Percentiles rank a stretch among this genome's conserved stretches.
Conservation (phyloP, 306 rosid genomes). For the Prinsepia uniflora region DNA sequence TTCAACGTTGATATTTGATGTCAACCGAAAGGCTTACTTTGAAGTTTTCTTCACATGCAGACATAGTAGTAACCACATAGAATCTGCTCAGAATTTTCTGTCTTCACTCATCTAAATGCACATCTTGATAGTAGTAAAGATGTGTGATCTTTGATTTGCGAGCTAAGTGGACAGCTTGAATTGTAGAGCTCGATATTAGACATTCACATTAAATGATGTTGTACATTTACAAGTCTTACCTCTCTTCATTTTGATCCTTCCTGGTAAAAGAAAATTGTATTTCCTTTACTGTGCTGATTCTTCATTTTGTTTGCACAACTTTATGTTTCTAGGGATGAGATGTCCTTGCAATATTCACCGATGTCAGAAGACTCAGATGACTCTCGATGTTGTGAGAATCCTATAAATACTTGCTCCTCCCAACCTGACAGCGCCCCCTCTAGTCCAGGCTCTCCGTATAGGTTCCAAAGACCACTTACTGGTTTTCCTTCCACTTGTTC, state of each 20-base stretch:
- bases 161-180: neutral
- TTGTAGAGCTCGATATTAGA: neutral
- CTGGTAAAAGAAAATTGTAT: neutral
- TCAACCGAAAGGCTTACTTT: neutral
- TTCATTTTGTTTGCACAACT: neutral
- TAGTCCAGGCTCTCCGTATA: conserved; percentile 83
- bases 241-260: neutral
- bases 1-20: neutral
- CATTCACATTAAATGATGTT: neutral
- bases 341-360: conserved; percentile 77
- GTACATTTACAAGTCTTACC: neutral
- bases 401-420: conserved; percentile 46
- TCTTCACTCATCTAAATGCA: neutral
- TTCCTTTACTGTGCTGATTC: neutral
- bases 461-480: conserved; percentile 57
- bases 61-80: neutral
- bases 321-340: conserved; percentile 65
- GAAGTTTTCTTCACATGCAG: neutral
- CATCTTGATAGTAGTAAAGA: neutral
- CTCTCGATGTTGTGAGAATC: conserved; percentile 62
- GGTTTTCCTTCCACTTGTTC: conserved; percentile 49
- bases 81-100: neutral
- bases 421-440: conserved; percentile 70
- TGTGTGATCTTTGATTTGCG: neutral
- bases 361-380: conserved; percentile 99